These are phyloP conservation scores for Onygenales sp. DNA, from an alignment of 2,329 filamentous ascomycete genomes.

Conservation along the genomic window DNA sequence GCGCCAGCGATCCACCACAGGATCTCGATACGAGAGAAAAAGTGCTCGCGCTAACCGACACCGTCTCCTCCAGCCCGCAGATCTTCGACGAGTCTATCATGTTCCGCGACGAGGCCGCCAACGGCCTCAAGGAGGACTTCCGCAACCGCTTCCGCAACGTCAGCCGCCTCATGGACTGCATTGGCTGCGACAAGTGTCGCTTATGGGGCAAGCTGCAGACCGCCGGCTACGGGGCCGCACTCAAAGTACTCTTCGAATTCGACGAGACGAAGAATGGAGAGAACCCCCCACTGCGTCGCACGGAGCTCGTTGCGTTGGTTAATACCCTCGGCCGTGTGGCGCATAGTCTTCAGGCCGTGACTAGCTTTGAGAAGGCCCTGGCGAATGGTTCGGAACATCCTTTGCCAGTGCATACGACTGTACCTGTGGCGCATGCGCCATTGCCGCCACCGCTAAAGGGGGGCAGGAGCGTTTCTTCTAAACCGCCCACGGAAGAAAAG, in stretches of 20 bases:
- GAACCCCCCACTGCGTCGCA: conserved; percentile 68
- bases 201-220: conserved; percentile 98
- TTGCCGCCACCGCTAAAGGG: background rate
- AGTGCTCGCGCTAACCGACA: conserved; percentile 64
- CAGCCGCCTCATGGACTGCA: conserved; percentile 94
- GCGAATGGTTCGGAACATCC: conserved; percentile 21
- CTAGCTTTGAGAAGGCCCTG: conserved; percentile 54
- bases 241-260: conserved; percentile 94
- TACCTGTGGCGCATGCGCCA: background rate
- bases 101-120: conserved; percentile 62
- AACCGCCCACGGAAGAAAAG: conserved; percentile 22
- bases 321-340: conserved; percentile 88
- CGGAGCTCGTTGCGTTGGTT: conserved; percentile 86
- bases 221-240: conserved; percentile 82
- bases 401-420: conserved; percentile 5
- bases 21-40: conserved; percentile 72
- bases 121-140: conserved; percentile 90
- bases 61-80: conserved; percentile 55
- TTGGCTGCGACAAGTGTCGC: conserved; percentile 96
- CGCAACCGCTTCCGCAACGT: conserved; percentile 95
- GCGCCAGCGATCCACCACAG: conserved; percentile 71
- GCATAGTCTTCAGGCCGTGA: conserved; percentile 65
- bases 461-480: background rate
- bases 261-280: conserved; percentile 56
- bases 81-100: conserved; percentile 94